Conservation (phyloP, 2,329 filamentous ascomycete genomes). For the Exophiala phaeomuriformis region DNA sequence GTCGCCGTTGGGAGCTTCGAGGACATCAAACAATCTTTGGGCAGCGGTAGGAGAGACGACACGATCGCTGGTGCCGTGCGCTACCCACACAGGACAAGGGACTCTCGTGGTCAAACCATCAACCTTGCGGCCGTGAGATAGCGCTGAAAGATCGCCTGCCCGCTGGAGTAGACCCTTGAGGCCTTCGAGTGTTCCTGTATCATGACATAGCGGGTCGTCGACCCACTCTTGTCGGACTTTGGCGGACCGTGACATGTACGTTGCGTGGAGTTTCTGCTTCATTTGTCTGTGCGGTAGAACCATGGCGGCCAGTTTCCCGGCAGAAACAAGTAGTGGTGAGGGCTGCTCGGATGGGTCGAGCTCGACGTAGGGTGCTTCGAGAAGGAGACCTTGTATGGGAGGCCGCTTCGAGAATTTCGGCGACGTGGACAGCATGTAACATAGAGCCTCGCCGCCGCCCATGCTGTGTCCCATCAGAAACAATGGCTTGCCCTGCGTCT, state of each 20-base stretch:
- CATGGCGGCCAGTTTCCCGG: constrained; percentile 60
- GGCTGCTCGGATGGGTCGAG: constrained; percentile 62
- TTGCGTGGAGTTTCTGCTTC: constrained; percentile 56
- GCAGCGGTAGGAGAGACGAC: constrained; percentile 60
- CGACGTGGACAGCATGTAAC: constrained; percentile 40
- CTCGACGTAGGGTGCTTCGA: constrained; percentile 71
- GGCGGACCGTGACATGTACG: constrained; percentile 60
- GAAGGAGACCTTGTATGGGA: constrained; percentile 63
- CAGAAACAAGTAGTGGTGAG: constrained; percentile 52
- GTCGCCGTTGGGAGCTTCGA: constrained; percentile 37
- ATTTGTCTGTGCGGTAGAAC: constrained; percentile 63
- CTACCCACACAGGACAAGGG: constrained; percentile 61
- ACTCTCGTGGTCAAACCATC: constrained; percentile 15
- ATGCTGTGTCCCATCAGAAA: constrained; percentile 90
- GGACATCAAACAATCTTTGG: constrained; percentile 55
- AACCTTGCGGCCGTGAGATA: constrained; percentile 35
- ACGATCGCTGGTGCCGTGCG: constrained; percentile 68
- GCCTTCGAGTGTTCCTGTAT: constrained; percentile 79
- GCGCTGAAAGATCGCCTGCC: constrained; percentile 51
- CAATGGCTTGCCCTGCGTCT: constrained; percentile 47
- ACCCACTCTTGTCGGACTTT: constrained; percentile 54
- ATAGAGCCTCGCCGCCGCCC: constrained; percentile 73
- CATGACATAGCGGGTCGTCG: constrained; percentile 66
- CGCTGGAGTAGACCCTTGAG: constrained; percentile 71
- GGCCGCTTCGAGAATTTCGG: constrained; percentile 45